These are phyloP conservation scores for Sanghuangporus baumii DNA, from an alignment of 1,284 basidiomycete species.

Conservation along the genomic window DNA sequence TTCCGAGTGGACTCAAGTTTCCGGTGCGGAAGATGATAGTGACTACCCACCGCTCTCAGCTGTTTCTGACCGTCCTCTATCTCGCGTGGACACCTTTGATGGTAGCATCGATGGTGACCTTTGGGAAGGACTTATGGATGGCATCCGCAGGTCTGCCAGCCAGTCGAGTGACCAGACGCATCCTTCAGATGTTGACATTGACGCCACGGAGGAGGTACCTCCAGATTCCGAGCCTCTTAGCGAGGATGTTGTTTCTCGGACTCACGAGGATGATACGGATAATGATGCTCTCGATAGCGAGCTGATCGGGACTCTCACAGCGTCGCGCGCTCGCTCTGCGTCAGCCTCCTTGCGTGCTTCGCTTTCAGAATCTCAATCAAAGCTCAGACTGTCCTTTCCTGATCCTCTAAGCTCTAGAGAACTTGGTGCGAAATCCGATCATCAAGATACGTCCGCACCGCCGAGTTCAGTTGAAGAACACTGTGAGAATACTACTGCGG, in stretches of 20 bases:
- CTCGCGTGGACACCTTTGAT: constrained; percentile 15
- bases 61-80: constrained; percentile 10
- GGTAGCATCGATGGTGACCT: constrained; percentile 16
- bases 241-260: constrained; percentile 3
- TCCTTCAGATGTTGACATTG: not conserved
- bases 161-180: not conserved
- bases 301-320: constrained; percentile 12
- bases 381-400: constrained; percentile 18
- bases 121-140: constrained; percentile 17
- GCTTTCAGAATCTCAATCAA: constrained; percentile 17
- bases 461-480: constrained; percentile 5
- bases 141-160: not conserved
- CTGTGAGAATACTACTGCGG: constrained; percentile 2
- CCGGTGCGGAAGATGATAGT: constrained; percentile 17
- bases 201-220: constrained; percentile 6
- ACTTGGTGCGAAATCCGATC: not conserved
- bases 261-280: constrained; percentile 11
- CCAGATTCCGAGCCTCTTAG: constrained; percentile 7
- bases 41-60: constrained; percentile 13
- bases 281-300: constrained; percentile 14
- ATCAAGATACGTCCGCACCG: not conserved
- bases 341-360: constrained; percentile 11
- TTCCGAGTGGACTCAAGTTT: constrained; percentile 20
- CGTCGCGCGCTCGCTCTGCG: constrained; percentile 14
- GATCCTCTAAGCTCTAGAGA: constrained; percentile 15